Evolutionary conservation across 2,329 filamentous ascomycete species (phyloP).

Genomic region (Aspergillus chevalieri): DNA sequence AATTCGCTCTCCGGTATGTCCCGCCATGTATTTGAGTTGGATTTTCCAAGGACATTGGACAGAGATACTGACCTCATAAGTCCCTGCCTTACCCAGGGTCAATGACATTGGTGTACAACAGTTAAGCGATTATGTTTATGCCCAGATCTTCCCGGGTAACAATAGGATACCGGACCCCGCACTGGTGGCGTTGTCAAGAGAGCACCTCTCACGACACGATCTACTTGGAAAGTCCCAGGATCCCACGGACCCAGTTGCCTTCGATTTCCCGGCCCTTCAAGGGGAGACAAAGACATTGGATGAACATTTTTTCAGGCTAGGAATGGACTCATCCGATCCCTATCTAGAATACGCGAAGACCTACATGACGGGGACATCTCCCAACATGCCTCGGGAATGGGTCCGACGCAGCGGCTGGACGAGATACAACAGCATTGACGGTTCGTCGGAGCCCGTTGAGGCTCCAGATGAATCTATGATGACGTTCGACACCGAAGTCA

Average conservation of each 20-base stretch:
- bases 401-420: slow-evolving; percentile 80
- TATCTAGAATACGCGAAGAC: slow-evolving; percentile 69
- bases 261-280: slow-evolving; percentile 74
- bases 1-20: slow-evolving; percentile 25
- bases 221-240: slow-evolving; percentile 87
- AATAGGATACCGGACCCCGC: slow-evolving; percentile 55
- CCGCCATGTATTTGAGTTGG: background rate
- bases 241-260: slow-evolving; percentile 65
- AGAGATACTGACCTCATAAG: slow-evolving; percentile 18
- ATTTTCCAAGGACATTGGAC: background rate
- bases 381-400: slow-evolving; percentile 66
- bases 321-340: slow-evolving; percentile 78
- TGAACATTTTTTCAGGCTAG: slow-evolving; percentile 88
- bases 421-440: slow-evolving; percentile 71
- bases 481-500: slow-evolving; percentile 92
- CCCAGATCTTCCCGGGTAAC: slow-evolving; percentile 67
- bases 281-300: slow-evolving; percentile 72
- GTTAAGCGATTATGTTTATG: slow-evolving; percentile 73
- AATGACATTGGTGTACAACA: slow-evolving; percentile 96
- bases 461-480: slow-evolving; percentile 75
- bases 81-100: slow-evolving; percentile 57
- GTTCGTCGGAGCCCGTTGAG: slow-evolving; percentile 63
- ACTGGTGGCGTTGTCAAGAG: slow-evolving; percentile 70
- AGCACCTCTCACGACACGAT: slow-evolving; percentile 80
- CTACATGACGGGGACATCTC: slow-evolving; percentile 59